Evolutionary conservation across 306 rosid genomes (phyloP).

Genomic region (Erythrophleum fordii): DNA sequence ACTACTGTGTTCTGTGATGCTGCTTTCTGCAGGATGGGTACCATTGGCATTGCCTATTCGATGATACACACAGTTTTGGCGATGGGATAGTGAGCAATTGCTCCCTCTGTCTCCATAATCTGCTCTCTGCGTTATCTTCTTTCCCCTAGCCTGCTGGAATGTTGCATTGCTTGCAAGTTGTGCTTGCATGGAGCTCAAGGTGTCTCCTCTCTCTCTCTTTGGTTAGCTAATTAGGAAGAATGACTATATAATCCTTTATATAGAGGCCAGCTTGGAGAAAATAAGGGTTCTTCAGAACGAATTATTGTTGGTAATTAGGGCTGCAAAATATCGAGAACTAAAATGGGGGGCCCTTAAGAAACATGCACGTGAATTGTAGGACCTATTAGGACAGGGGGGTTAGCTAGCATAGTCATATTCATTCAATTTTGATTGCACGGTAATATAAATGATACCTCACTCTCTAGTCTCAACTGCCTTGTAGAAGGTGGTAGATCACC

Average conservation of each 20-base stretch:
- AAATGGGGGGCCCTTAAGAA: conserved; percentile 26
- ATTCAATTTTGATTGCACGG: conserved; percentile 43
- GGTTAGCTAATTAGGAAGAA: conserved; percentile 21
- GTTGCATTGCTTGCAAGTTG: conserved; percentile 36
- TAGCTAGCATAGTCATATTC: conserved; percentile 41
- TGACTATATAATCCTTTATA: conserved; percentile 30
- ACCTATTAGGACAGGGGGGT: conserved; percentile 35
- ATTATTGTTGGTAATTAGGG: background rate
- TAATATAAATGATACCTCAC: conserved; percentile 10
- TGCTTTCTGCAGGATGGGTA: conserved; percentile 26
- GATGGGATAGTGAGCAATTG: conserved; percentile 20
- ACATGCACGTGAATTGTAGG: conserved; percentile 52
- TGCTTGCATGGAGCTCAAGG: conserved; percentile 43
- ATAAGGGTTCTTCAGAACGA: background rate
- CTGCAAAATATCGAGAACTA: conserved; percentile 37
- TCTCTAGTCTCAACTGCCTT: conserved; percentile 18
- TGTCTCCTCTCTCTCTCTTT: conserved; percentile 19
- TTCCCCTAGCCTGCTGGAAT: conserved; percentile 2
- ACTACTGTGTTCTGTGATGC: conserved; percentile 21
- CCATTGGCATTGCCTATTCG: conserved; percentile 11
- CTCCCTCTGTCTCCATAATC: conserved; percentile 43
- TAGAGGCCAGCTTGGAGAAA: conserved; percentile 35
- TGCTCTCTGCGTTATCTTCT: conserved; percentile 25
- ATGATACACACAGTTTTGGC: conserved; percentile 29
- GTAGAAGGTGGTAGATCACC: conserved; percentile 10